A percentile compares a stretch with the other conserved stretches of the same genome.
phyloP scores from a whole-genome alignment of 2,329 filamentous ascomycete species.

The Penicillium fuscoglaucum region DNA sequence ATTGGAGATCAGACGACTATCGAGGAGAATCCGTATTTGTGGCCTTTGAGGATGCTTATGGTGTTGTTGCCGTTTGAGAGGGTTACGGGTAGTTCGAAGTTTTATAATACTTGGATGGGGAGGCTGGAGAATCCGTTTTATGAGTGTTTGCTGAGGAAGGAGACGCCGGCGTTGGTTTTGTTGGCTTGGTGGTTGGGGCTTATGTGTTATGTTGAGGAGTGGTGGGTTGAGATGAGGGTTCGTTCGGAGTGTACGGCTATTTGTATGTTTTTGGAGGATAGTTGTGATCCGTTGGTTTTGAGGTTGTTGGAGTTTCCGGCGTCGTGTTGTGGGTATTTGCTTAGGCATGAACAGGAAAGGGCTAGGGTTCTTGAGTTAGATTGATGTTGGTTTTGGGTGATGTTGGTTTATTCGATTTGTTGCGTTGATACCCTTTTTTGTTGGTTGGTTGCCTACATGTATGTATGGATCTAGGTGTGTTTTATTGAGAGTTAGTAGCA shows the following conservation, averaged over 20 bases:
- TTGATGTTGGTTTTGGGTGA: conserved; percentile 1
- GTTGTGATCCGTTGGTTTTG: conserved; percentile 30
- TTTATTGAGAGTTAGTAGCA: background rate
- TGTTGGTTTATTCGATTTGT: background rate
- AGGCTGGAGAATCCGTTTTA: conserved; percentile 33
- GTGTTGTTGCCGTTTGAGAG: conserved; percentile 33
- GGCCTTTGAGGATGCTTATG: conserved; percentile 38
- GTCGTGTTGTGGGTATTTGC: conserved; percentile 33
- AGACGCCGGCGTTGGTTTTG: conserved; percentile 35
- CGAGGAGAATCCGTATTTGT: conserved; percentile 39
- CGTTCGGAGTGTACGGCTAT: conserved; percentile 40
- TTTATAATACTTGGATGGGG: conserved; percentile 39
- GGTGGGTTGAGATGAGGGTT: conserved; percentile 35
- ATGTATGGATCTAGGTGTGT: too few relatives aligned
- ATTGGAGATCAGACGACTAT: conserved; percentile 33
- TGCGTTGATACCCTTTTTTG: background rate
- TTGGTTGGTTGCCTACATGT: background rate
- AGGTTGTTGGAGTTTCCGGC: conserved; percentile 38
- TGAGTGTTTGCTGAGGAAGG: conserved; percentile 31
- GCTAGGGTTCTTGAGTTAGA: conserved; percentile 8
- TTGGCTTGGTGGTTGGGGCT: conserved; percentile 40
- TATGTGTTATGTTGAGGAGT: conserved; percentile 27
- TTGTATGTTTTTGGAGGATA: conserved; percentile 39
- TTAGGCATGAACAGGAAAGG: conserved; percentile 27
- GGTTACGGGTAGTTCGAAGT: conserved; percentile 22